phyloP scores from a whole-genome alignment of 2,329 filamentous ascomycete genomes.

The Cryoendolithus antarcticus region DNA sequence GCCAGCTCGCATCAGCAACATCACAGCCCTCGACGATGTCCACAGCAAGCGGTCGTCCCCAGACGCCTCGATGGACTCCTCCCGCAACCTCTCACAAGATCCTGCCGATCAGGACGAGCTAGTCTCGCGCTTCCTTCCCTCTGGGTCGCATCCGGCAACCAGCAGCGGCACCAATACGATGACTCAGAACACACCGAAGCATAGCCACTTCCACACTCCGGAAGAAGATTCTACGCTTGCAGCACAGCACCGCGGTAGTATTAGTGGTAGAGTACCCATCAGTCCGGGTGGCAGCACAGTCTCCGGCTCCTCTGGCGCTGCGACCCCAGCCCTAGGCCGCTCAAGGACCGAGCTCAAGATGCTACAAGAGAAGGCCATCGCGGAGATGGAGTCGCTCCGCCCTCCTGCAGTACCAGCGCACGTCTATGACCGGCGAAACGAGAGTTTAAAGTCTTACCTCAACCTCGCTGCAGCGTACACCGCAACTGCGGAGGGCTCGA shows the following conservation, averaged over 20 bases:
- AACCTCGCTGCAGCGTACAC: constrained; percentile 3
- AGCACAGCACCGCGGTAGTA: constrained; percentile 1
- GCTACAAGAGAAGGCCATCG: constrained; percentile 22
- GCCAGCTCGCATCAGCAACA: constrained; percentile 20
- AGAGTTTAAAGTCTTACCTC: constrained; percentile 21
- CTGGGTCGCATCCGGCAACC: constrained; percentile 17
- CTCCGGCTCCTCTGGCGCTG: constrained; percentile 16
- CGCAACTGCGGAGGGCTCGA: constrained; percentile 3
- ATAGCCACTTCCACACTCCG: constrained; percentile 16
- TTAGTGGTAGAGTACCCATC: constrained; percentile 3
- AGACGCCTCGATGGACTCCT: constrained; percentile 16
- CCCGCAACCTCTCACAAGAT: constrained; percentile 12
- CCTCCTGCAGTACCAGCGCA: constrained; percentile 19
- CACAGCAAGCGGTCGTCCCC: constrained; percentile 19
- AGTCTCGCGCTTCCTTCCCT: constrained; percentile 21
- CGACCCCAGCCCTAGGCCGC: constrained; percentile 19
- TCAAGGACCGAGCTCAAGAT: constrained; percentile 21
- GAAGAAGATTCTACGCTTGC: constrained; percentile 15
- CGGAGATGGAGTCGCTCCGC: constrained; percentile 16
- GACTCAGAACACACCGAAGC: constrained; percentile 17
- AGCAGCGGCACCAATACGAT: constrained; percentile 17
- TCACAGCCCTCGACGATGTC: constrained; percentile 19
- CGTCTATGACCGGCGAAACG: constrained; percentile 23
- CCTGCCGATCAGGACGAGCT: constrained; percentile 16
- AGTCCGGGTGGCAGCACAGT: constrained; percentile 19